A percentile compares a stretch with the other conserved stretches of the same genome.
Conservation (phyloP, 257 asterid genomes). For the Nicotiana paniculata region DNA sequence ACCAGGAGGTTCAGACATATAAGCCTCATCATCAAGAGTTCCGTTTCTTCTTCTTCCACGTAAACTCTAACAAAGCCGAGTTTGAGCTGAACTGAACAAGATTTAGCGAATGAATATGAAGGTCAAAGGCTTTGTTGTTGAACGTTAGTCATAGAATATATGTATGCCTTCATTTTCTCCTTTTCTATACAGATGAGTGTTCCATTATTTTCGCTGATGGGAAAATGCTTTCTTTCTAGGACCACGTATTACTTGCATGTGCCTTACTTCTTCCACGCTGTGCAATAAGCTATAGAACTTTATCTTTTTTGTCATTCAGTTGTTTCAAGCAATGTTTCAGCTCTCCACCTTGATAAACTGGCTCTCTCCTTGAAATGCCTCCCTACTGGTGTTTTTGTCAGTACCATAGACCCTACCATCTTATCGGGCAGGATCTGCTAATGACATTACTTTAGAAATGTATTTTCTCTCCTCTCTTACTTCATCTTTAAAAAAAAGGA, state of each 20-base stretch:
- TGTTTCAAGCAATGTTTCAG: not conserved
- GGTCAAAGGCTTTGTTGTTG: constrained; percentile 44
- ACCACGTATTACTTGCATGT: not conserved
- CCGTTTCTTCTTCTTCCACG: constrained; percentile 43
- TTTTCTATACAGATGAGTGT: not conserved
- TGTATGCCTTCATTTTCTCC: not conserved
- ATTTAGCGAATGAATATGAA: constrained; percentile 23
- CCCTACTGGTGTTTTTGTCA: not conserved
- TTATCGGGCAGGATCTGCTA: not conserved
- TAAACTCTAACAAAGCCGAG: constrained; percentile 34
- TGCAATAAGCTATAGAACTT: not conserved
- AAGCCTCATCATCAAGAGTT: not conserved
- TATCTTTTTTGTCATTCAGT: not conserved
- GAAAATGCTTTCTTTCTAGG: not conserved
- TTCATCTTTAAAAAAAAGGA: not conserved
- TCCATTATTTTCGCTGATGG: not conserved
- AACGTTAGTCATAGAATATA: not conserved
- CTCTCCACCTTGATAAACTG: not conserved
- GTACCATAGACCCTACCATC: not conserved
- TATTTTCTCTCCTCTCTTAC: not conserved
- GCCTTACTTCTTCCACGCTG: not conserved
- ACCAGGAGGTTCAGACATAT: not conserved
- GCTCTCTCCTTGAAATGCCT: not conserved
- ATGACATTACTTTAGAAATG: not conserved
- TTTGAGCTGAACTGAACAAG: constrained; percentile 37